phyloP scores from a whole-genome alignment of 163 green algal genomes.

The Chlamydomonas reinhardtii region DNA sequence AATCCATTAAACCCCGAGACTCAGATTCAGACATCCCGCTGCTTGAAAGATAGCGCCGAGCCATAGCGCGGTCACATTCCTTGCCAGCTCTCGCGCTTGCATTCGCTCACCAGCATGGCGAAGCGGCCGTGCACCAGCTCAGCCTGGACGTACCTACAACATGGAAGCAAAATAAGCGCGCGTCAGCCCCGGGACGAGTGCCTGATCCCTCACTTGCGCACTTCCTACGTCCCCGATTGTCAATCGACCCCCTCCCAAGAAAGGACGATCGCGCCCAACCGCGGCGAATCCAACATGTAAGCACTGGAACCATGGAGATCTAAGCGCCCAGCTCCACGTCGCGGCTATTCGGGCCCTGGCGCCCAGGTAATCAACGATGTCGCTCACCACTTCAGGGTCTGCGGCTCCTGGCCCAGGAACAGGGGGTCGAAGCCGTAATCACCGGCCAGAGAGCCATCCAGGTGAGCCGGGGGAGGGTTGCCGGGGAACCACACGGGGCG shows the following conservation, averaged over 20 bases:
- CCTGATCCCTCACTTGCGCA: too few species aligned
- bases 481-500: slow-evolving; percentile 76
- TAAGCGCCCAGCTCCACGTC: too few species aligned
- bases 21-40: too few species aligned
- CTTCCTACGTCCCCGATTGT: background rate
- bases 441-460: slow-evolving; percentile 69
- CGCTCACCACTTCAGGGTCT: slow-evolving; percentile 65
- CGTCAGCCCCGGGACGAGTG: too few species aligned
- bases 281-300: too few species aligned
- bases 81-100: too few species aligned
- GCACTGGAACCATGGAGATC: too few species aligned
- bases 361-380: background rate
- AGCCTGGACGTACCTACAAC: slow-evolving; percentile 81
- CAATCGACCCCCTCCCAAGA: too few species aligned
- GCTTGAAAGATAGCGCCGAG: too few species aligned
- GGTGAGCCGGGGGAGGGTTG: slow-evolving; percentile 63
- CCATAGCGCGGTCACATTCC: too few species aligned
- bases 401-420: slow-evolving; percentile 66
- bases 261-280: background rate
- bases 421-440: slow-evolving; percentile 92
- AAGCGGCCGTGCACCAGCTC: slow-evolving; percentile 89
- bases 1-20: too few species aligned
- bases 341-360: too few species aligned
- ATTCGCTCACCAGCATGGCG: slow-evolving; percentile 78
- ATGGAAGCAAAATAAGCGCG: background rate